phyloP scores from a whole-genome alignment of 2,329 filamentous ascomycete genomes.

The Eurotiales sp. region DNA sequence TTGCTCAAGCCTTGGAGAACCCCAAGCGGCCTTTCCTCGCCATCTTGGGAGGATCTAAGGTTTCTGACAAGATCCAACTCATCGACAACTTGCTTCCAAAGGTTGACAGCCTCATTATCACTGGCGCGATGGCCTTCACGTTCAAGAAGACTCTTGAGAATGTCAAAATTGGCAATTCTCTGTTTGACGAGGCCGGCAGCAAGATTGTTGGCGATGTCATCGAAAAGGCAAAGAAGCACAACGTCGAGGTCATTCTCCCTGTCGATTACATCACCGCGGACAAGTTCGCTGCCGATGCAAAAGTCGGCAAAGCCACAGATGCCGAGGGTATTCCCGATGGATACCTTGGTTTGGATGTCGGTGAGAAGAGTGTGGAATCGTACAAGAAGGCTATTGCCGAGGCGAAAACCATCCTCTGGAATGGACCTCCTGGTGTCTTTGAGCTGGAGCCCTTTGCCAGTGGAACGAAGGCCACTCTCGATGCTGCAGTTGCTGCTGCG shows the following conservation, averaged over 20 bases:
- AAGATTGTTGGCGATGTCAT: conserved; percentile 85
- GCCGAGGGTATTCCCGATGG: conserved; percentile 87
- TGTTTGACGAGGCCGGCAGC: conserved; percentile 91
- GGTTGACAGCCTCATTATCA: conserved; percentile 94
- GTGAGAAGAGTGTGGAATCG: conserved; percentile 79
- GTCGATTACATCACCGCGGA: conserved; percentile 95
- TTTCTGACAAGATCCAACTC: conserved; percentile 98
- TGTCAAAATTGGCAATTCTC: conserved; percentile 81
- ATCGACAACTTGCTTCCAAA: conserved; percentile 99
- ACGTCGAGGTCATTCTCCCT: conserved; percentile 90
- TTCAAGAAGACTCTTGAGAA: conserved; percentile 98
- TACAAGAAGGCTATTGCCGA: conserved; percentile 84
- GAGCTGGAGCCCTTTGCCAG: conserved; percentile 93
- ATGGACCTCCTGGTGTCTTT: conserved; percentile 94
- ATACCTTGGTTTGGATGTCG: conserved; percentile 97
- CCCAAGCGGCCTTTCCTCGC: conserved; percentile 95
- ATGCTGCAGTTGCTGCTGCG: conserved; percentile 78
- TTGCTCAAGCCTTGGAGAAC: conserved; percentile 90
- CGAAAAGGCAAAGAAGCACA: conserved; percentile 94
- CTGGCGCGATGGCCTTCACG: conserved; percentile 98
- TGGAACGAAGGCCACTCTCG: conserved; percentile 87
- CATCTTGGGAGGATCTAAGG: conserved; percentile 96
- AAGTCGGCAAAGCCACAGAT: conserved; percentile 77
- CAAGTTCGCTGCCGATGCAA: conserved; percentile 85
- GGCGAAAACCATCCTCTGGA: conserved; percentile 97